Base-by-base conservation (phyloP, 1,284 basidiomycete genomes). In the Anthracocystis panici-leucophaei region DNA sequence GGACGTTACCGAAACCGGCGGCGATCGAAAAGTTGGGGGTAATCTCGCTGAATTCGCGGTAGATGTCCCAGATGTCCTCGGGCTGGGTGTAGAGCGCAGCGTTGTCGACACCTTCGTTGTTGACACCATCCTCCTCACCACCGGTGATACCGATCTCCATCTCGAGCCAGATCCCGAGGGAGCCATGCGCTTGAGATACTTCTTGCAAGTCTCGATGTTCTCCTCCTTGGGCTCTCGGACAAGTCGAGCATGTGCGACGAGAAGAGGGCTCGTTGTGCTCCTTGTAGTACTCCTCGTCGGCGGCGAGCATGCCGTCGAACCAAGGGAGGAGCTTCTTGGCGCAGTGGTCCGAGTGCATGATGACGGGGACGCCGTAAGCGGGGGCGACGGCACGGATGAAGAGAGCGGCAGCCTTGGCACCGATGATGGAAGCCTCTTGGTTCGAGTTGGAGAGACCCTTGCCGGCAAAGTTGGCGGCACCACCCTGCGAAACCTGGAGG, bases 101-200 rank as follows among this genome's bases (percentile, higher is more conserved):
- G 88, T 98, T 99, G 88, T 99, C 97, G 79, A 95, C 95, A 64
- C 89, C 90, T 74, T 94, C 81, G 71, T 85, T 85, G 82, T 86
- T 84, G 59, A 99, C 96, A 86, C 96, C 96, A 85, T 99, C 96
- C 88, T 99, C 96, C 87, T 99, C 96, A 85, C 96, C 96, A 86
- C 96, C 97, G 67, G 97, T 99, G 88, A 99, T 99, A 85, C 97
- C 97, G 86, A 99, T 99, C 88, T 99, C 97, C 97, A 99, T 99
- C 90, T 99, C 97, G 87, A 99, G 94, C 95, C 95, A 99, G 42
- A 87, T 88, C 75, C 92, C 92, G 85, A 98, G 88, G 77, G 77
- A 29, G 93, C 93, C 94, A 99, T 94, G 86, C 94, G 93, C 87
- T 91, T 89, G 87, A 99, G 96, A 90, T 99, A 99, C 87, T 95